These are phyloP conservation scores for Chlamydomonas applanata DNA, from an alignment of 139 green algal species.

Conservation along the genomic window DNA sequence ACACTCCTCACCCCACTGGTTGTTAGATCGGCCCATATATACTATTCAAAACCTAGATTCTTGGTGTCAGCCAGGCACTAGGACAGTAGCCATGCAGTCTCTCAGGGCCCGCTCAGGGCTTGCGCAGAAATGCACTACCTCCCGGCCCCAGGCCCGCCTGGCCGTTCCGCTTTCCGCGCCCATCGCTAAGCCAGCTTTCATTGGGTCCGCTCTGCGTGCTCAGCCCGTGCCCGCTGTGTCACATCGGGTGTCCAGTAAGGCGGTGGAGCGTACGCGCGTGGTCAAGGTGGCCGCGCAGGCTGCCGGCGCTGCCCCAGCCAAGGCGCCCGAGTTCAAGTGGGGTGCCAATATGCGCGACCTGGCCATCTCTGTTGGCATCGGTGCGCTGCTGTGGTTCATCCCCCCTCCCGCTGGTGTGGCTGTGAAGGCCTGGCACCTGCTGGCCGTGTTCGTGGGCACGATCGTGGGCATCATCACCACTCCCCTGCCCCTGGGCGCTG, in stretches of 20 bases:
- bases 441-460: conserved; percentile 91
- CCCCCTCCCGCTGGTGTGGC: conserved; percentile 81
- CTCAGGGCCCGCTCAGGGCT: too few relatives aligned
- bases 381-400: conserved; percentile 73
- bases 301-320: conserved; percentile 15
- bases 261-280: background rate
- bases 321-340: conserved; percentile 66
- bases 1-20: too few relatives aligned
- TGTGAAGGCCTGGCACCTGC: conserved; percentile 81
- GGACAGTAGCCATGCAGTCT: too few relatives aligned
- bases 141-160: too few relatives aligned
- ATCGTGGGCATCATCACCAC: conserved; percentile 95
- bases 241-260: background rate
- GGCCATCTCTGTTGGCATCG: conserved; percentile 77
- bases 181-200: too few relatives aligned
- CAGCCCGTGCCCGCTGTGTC: too few relatives aligned
- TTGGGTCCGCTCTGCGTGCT: too few relatives aligned
- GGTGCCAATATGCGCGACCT: conserved; percentile 87
- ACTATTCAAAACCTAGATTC: too few relatives aligned
- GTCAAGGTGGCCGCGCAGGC: background rate
- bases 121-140: too few relatives aligned
- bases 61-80: too few relatives aligned
- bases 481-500: conserved; percentile 93
- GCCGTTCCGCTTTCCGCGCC: too few relatives aligned
- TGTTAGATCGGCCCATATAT: too few relatives aligned